These are phyloP conservation scores for Cryptococcus depauperatus DNA, from an alignment of 1,284 basidiomycete species.

Conservation along the genomic window DNA sequence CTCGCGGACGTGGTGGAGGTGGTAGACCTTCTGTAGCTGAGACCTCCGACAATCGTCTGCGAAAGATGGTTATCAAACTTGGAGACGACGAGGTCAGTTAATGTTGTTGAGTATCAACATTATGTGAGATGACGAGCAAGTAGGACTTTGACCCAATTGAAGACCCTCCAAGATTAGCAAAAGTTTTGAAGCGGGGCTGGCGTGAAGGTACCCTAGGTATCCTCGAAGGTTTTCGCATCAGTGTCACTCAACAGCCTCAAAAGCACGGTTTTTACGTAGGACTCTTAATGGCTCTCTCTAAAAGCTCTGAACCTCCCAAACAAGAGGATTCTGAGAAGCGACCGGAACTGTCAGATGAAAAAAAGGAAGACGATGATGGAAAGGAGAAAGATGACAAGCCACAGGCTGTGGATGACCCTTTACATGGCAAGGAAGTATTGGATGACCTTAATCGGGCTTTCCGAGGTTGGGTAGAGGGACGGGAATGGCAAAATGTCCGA, in stretches of 20 bases:
- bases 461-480: constrained; percentile 71
- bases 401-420: constrained; percentile 28
- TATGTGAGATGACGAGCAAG: no score
- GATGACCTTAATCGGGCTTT: constrained; percentile 84
- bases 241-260: constrained; percentile 79
- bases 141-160: constrained; percentile 51
- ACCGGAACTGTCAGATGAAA: constrained; percentile 26
- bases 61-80: constrained; percentile 60
- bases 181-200: constrained; percentile 58
- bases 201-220: constrained; percentile 55
- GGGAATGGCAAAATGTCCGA: constrained; percentile 79
- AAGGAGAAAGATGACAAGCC: constrained; percentile 20
- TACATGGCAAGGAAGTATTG: constrained; percentile 64
- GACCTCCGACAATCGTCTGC: constrained; percentile 63
- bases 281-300: constrained; percentile 61
- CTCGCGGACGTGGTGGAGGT: constrained; percentile 22
- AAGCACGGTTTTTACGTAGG: constrained; percentile 83
- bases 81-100: constrained; percentile 68
- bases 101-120: not conserved
- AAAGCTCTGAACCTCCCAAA: constrained; percentile 36
- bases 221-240: constrained; percentile 61
- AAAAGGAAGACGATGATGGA: constrained; percentile 27
- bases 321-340: constrained; percentile 35
- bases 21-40: constrained; percentile 46
- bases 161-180: constrained; percentile 59